Evolutionary conservation across 2,329 filamentous ascomycete species (phyloP), one percentile per base, ranked within the genome.

Genomic region (Cercospora nicotianae): DNA sequence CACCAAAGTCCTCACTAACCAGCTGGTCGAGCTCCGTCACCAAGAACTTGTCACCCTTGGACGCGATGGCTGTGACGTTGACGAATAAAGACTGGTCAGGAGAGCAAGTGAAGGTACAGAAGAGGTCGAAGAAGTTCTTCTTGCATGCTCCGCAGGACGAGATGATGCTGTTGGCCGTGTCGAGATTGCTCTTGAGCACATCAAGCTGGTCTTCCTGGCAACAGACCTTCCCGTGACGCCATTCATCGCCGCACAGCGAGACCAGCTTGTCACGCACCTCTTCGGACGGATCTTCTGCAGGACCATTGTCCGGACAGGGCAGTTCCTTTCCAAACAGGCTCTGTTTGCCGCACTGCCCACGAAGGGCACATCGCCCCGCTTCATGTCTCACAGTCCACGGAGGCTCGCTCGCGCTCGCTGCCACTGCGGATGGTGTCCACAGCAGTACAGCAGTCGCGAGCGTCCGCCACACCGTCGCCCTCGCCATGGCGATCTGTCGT

Each of bases 61-160:
- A 80, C 70, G 87, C 86, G 0, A 90, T 91, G 63, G 89, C 81
- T 10, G 95, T 98, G 53, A 99, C 89, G 76, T 99, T 99, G 78
- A 99, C 85, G 77, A 99, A 99, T 0, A 96, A 84, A 0, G 93
- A 97, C 79, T 99, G 95, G 76, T 99, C 91, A 5, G 96, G 94
- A 4, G 95, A 99, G 83, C 96, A 99, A 2, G 94, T 98, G 77
- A 99, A 98, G 4, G 93, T 96, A 82, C 95, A 99, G 80, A 99
- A 99, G 55, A 96, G 85, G 82, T 99, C 96, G 84, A 92, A 98
- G 84, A 99, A 99, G 83, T 99, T 99, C 75, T 94, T 91, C 80
- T 95, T 96, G 86, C 95, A 99, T 33, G 96, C 95, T 1, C 95
- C 95, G 79, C 95, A 99, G 9, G 93, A 93, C 28, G 93, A 90